Percentiles rank a stretch among this genome's conserved stretches.
Conservation (phyloP, 2,329 filamentous ascomycete genomes). For the Claviceps quebecensis region DNA sequence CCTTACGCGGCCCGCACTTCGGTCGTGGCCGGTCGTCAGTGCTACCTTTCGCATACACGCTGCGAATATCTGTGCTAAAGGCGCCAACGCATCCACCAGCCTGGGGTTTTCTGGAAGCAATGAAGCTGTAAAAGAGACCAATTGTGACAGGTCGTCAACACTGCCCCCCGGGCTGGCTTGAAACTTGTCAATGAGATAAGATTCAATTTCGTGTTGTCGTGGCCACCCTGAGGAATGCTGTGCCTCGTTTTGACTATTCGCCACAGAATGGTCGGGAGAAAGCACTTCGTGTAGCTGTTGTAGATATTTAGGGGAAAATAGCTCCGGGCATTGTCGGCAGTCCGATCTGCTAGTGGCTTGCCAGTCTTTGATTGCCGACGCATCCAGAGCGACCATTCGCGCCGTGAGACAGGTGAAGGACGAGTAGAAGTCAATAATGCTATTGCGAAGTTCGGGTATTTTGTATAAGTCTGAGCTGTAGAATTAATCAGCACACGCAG, state of each 20-base stretch:
- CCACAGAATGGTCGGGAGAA: constrained; percentile 8
- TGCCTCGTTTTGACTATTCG: constrained; percentile 8
- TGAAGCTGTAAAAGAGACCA: constrained; percentile 28
- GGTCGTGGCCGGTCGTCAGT: constrained; percentile 9
- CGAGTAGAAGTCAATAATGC: constrained; percentile 21
- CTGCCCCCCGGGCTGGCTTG: constrained; percentile 25
- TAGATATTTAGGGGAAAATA: constrained; percentile 26
- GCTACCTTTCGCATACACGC: constrained; percentile 19
- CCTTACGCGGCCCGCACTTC: constrained; percentile 8
- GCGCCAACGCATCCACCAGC: constrained; percentile 28
- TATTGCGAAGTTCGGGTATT: constrained; percentile 15
- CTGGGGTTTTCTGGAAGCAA: constrained; percentile 32
- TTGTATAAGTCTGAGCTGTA: constrained; percentile 7
- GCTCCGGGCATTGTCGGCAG: constrained; percentile 10
- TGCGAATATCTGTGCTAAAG: constrained; percentile 21
- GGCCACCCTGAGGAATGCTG: constrained; percentile 4
- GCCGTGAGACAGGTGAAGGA: constrained; percentile 36
- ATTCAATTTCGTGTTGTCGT: constrained; percentile 10
- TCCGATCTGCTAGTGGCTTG: neutral
- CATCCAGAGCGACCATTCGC: constrained; percentile 37
- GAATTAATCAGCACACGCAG: neutral
- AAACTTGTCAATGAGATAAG: constrained; percentile 31
- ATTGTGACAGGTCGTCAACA: constrained; percentile 26
- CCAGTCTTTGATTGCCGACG: constrained; percentile 10
- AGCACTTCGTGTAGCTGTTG: constrained; percentile 24